Evolutionary conservation across 495 filamentous ascomycete genomes (phyloP).

Genomic region (Lasiosphaeria ovina): DNA sequence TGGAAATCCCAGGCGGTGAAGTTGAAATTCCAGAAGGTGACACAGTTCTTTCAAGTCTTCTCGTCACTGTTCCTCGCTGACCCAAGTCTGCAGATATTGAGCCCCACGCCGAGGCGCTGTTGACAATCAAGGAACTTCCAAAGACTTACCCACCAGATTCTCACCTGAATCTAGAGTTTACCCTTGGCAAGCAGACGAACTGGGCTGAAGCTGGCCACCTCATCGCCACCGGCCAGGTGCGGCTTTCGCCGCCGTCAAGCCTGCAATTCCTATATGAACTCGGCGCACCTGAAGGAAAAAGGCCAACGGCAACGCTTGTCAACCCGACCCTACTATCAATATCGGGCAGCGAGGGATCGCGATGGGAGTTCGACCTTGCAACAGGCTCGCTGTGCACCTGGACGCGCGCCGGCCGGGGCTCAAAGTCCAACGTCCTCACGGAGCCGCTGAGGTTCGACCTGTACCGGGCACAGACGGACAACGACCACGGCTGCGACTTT

Average conservation of each 20-base stretch:
- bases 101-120: conserved; percentile 33
- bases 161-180: conserved; percentile 50
- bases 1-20: conserved; percentile 25
- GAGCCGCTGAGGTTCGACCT: conserved; percentile 44
- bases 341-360: conserved; percentile 23
- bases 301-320: neutral
- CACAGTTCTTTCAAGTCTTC: neutral
- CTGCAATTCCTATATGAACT: conserved; percentile 6
- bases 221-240: conserved; percentile 53
- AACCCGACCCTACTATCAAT: conserved; percentile 28
- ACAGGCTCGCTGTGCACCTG: conserved; percentile 41
- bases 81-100: conserved; percentile 30
- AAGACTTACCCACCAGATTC: conserved; percentile 24
- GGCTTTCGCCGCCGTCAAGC: conserved; percentile 26
- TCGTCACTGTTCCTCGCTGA: neutral
- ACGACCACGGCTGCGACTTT: conserved; percentile 54
- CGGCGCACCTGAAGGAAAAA: neutral
- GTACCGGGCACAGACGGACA: conserved; percentile 61
- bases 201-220: conserved; percentile 50
- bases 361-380: conserved; percentile 44
- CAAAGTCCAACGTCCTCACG: conserved; percentile 40
- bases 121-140: conserved; percentile 27
- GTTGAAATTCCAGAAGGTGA: conserved; percentile 37
- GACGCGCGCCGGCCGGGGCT: conserved; percentile 17
- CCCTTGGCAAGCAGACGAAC: conserved; percentile 29